These are phyloP conservation scores for Nitzschia sp. DNA, from an alignment of 108 stramenopile genomes.

Conservation along the genomic window DNA sequence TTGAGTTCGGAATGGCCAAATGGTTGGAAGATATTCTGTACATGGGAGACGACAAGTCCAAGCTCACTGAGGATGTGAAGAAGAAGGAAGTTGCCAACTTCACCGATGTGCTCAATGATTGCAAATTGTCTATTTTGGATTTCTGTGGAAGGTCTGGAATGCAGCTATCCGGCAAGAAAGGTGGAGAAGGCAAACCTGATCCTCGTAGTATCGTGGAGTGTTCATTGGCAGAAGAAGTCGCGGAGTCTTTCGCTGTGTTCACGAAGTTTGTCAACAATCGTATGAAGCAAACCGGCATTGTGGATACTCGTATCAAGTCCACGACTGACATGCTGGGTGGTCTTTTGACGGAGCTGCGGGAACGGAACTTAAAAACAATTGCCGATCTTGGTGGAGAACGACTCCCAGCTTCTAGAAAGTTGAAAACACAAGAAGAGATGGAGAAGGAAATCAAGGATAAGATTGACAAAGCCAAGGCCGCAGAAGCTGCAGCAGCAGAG, in stretches of 20 bases:
- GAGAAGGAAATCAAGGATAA: slow-evolving; percentile 47
- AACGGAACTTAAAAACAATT: slow-evolving; percentile 41
- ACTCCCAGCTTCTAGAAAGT: slow-evolving; percentile 38
- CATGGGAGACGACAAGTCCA: slow-evolving; percentile 37
- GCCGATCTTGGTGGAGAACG: slow-evolving; percentile 31
- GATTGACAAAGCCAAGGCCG: slow-evolving; percentile 25
- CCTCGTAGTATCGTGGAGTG: slow-evolving; percentile 48
- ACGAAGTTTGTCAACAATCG: slow-evolving; percentile 38
- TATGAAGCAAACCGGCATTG: slow-evolving; percentile 32
- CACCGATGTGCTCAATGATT: slow-evolving; percentile 44
- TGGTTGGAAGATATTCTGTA: slow-evolving; percentile 48
- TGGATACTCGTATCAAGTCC: slow-evolving; percentile 47
- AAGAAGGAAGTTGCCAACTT: slow-evolving; percentile 50
- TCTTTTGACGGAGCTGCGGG: slow-evolving; percentile 39
- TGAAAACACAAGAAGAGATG: slow-evolving; percentile 36
- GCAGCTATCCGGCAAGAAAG: slow-evolving; percentile 58
- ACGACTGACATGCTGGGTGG: slow-evolving; percentile 43
- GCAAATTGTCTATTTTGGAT: slow-evolving; percentile 40
- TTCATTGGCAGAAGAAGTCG: slow-evolving; percentile 40
- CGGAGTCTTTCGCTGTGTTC: slow-evolving; percentile 38
- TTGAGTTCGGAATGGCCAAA: slow-evolving; percentile 37
- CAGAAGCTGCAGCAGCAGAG: slow-evolving; percentile 21
- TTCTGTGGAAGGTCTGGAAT: slow-evolving; percentile 55
- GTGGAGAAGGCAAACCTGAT: slow-evolving; percentile 44
- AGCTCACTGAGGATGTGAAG: slow-evolving; percentile 44